Conservation (phyloP, 2,329 filamentous ascomycete genomes). For the Sclerotinia minor region DNA sequence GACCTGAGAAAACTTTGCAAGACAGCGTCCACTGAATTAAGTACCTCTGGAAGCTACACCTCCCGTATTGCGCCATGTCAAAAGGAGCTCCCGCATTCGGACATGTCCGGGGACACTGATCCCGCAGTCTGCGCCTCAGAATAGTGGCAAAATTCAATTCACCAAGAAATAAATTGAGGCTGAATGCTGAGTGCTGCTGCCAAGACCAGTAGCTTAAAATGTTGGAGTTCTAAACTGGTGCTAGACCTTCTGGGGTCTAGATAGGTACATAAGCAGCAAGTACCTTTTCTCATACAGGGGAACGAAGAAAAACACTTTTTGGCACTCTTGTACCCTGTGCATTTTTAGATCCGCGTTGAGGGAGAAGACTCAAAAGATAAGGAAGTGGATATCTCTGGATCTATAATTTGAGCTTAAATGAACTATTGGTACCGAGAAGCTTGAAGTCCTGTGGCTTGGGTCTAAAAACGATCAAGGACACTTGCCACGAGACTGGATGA, state of each 20-base stretch:
- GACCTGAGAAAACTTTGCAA: not conserved
- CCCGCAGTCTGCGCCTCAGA: not conserved
- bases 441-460: not conserved
- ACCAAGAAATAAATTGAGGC: not conserved
- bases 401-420: not conserved
- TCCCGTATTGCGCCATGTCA: not conserved
- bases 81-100: not conserved
- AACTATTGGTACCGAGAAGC: not conserved
- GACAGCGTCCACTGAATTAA: not conserved
- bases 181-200: constrained; percentile 7
- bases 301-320: not conserved
- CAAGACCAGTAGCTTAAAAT: constrained; percentile 4
- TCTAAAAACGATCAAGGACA: not conserved
- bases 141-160: not conserved
- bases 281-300: not conserved
- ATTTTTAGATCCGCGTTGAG: not conserved
- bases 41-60: not conserved
- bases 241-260: not conserved
- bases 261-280: not conserved
- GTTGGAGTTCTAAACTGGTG: not conserved
- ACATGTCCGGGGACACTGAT: not conserved
- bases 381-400: constrained; percentile 9
- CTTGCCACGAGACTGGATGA: not conserved
- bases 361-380: not conserved
- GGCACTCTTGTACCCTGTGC: not conserved